Evolutionary conservation across 768 basidiomycete species (phyloP), one percentile per base, ranked within the genome.

Genomic region (Pleurotus tuber-regium): DNA sequence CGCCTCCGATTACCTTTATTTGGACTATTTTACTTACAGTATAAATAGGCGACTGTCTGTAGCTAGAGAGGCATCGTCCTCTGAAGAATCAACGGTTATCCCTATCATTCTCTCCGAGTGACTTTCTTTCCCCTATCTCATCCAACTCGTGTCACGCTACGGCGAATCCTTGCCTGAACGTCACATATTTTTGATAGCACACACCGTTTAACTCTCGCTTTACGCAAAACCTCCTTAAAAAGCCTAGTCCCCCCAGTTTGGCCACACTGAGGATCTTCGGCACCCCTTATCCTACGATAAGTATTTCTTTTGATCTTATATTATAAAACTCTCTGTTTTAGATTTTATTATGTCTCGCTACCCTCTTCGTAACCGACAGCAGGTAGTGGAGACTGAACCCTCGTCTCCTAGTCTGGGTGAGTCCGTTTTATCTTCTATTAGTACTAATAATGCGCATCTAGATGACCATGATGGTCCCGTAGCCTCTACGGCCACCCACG

Each of bases 111-210:
- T 42, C 14, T 16, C 14, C 16, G 40, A 6, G 14, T n/a, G 25
- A 43, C 43, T 38, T 18, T 28, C 5, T 12, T 18, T 21, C 43
- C 26, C 43, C 19, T 7, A 25, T 18, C 14, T 5, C 19, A 19
- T 36, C 19, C 10, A 19, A 14, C 43, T 28, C 43, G 36, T 38
- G 36, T 38, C 23, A 28, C 26, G 43, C 25, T 43, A 43, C 12
- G 9, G 40, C 25, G 6, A 38, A n/a, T 16, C 6, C 36, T 11
- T 6, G 16, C 18, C 24, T 25, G 14, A 28, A 43, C 43, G 23
- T 29, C 28, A 43, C 43, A 43, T 43, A 43, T 43, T 43, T 43
- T 43, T 43, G 24, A 43, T 25, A 24, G 42, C 11, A 11, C 40
- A 1, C 40, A 41, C n/a, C 40, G n/a, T 18, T 23, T 18, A 14